Evolutionary conservation across 768 basidiomycete species (phyloP).

Genomic region (Hericium rajendrae): DNA sequence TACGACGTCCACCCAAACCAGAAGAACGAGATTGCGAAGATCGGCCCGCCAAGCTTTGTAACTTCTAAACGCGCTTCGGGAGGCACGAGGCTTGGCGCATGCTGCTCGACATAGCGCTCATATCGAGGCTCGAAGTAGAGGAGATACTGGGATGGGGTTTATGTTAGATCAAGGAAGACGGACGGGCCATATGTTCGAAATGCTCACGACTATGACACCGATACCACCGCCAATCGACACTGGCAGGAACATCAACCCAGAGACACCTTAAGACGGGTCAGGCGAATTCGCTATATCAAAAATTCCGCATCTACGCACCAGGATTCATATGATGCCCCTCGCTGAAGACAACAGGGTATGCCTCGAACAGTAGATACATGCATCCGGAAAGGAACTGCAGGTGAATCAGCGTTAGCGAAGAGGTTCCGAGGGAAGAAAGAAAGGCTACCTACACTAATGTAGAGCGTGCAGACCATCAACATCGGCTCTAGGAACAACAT

Average conservation of each 20-base stretch:
- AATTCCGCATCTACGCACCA: background rate
- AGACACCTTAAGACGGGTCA: background rate
- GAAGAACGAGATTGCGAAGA: conserved; percentile 49
- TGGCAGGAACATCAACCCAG: conserved; percentile 22
- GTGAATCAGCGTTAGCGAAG: background rate
- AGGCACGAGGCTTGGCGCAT: conserved; percentile 42
- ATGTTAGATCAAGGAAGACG: background rate
- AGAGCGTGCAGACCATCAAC: conserved; percentile 47
- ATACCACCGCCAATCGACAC: conserved; percentile 18
- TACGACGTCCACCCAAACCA: conserved; percentile 64
- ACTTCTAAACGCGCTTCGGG: conserved; percentile 49
- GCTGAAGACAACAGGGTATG: conserved; percentile 25
- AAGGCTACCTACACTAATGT: conserved; percentile 41
- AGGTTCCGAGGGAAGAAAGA: background rate
- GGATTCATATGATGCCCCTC: conserved; percentile 18
- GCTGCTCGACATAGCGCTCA: conserved; percentile 29
- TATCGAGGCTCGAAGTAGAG: conserved; percentile 50
- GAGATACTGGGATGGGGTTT: conserved; percentile 24
- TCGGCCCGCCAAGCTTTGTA: conserved; percentile 40
- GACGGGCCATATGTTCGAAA: background rate
- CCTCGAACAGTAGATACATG: conserved; percentile 51
- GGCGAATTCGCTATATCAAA: background rate
- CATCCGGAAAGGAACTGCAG: conserved; percentile 54
- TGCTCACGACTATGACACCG: conserved; percentile 13
- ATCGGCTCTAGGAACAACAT: conserved; percentile 60